phyloP scores from a whole-genome alignment of 2,329 filamentous ascomycete species.

The Botrytis cinerea region DNA sequence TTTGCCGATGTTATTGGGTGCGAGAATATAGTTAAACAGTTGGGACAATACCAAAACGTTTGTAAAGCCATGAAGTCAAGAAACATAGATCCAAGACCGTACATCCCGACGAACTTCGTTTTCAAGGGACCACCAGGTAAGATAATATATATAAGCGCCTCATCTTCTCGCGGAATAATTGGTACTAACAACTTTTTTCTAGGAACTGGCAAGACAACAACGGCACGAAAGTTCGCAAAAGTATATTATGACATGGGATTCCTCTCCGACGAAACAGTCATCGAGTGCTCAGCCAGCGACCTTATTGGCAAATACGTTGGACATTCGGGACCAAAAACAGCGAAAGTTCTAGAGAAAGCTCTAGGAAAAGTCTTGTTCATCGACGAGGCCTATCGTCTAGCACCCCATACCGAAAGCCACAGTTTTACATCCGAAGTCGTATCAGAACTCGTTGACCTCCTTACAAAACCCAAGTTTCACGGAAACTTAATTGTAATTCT shows the following conservation, averaged over 20 bases:
- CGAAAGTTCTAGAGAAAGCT: slow-evolving; percentile 11
- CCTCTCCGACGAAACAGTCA: slow-evolving; percentile 57
- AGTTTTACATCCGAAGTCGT: slow-evolving; percentile 69
- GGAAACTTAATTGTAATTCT: slow-evolving; percentile 55
- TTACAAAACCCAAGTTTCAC: slow-evolving; percentile 49
- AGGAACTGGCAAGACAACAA: slow-evolving; percentile 71
- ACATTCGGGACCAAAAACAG: slow-evolving; percentile 53
- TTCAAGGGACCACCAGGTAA: slow-evolving; percentile 52
- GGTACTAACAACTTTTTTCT: background rate
- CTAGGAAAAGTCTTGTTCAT: slow-evolving; percentile 20
- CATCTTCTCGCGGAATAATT: no score
- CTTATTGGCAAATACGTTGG: slow-evolving; percentile 67
- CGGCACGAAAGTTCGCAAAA: slow-evolving; percentile 70
- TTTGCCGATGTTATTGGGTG: slow-evolving; percentile 54
- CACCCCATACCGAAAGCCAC: slow-evolving; percentile 57
- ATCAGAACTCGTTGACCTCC: slow-evolving; percentile 63
- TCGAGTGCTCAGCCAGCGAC: slow-evolving; percentile 67
- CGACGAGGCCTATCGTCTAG: slow-evolving; percentile 19
- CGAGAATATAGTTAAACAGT: slow-evolving; percentile 49
- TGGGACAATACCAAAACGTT: slow-evolving; percentile 51
- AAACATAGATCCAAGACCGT: slow-evolving; percentile 50
- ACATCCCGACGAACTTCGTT: slow-evolving; percentile 57
- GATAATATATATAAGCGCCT: background rate
- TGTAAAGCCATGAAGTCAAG: slow-evolving; percentile 47
- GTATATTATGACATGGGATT: slow-evolving; percentile 75